These are phyloP conservation scores for Auricularia cornea DNA, from an alignment of 768 basidiomycete species.

Conservation along the genomic window DNA sequence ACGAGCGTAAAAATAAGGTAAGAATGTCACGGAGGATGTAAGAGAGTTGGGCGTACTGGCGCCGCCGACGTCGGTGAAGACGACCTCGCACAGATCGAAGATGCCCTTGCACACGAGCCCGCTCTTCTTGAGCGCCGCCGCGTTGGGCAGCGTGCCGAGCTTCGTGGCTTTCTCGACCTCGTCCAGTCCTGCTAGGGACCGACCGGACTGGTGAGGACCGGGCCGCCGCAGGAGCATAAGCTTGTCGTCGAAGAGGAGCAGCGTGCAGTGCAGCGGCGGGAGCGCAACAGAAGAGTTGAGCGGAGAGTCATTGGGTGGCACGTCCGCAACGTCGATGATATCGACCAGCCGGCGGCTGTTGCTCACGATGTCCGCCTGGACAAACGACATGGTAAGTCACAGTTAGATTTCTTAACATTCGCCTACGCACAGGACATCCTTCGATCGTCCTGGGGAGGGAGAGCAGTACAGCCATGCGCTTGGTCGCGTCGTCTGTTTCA, in stretches of 20 bases:
- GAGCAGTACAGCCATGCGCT: conserved; percentile 81
- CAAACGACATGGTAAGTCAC: too few relatives aligned
- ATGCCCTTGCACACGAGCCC: conserved; percentile 80
- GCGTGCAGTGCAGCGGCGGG: conserved; percentile 63
- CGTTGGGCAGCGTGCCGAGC: conserved; percentile 37
- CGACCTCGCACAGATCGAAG: conserved; percentile 76
- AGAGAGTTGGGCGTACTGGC: conserved; percentile 46
- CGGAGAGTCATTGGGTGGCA: conserved; percentile 17
- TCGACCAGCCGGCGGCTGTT: conserved; percentile 83
- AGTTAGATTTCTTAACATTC: too few relatives aligned
- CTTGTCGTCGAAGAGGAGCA: conserved; percentile 93
- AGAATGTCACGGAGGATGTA: background rate
- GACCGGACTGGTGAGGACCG: conserved; percentile 66
- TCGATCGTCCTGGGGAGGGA: conserved; percentile 79
- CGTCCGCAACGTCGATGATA: conserved; percentile 88
- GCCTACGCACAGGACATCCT: conserved; percentile 52
- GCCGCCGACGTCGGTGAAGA: conserved; percentile 69
- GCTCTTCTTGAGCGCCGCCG: conserved; percentile 58
- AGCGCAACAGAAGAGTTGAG: conserved; percentile 36
- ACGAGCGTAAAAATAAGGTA: background rate
- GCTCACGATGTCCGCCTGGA: conserved; percentile 64
- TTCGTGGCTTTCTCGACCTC: conserved; percentile 61
- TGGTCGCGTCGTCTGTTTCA: conserved; percentile 87
- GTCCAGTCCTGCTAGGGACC: conserved; percentile 64
- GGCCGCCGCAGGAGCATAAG: conserved; percentile 85